Evolutionary conservation across 805 yeast species (phyloP).

Genomic region (Cyberlindnera mrakii): DNA sequence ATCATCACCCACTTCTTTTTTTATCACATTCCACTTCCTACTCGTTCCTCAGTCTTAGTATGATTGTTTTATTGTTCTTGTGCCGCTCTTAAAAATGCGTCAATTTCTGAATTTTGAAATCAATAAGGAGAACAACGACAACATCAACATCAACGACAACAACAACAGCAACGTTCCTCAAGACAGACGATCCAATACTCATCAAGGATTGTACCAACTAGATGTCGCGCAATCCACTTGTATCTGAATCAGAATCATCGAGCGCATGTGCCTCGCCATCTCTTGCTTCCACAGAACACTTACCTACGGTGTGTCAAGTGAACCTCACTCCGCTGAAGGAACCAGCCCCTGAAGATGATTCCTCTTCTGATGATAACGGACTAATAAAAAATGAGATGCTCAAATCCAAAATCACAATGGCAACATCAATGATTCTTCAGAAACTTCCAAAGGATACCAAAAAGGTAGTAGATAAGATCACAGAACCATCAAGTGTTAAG

Average conservation of each 20-base stretch:
- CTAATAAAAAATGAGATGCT: conserved; percentile 18
- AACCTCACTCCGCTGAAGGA: conserved; percentile 1
- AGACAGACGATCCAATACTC: too few species aligned
- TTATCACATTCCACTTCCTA: too few species aligned
- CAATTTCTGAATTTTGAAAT: too few species aligned
- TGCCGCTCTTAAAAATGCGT: background rate
- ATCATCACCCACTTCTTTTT: too few species aligned
- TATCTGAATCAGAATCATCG: conserved; percentile 22
- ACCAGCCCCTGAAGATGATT: background rate
- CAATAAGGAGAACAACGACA: too few species aligned
- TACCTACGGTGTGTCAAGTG: background rate
- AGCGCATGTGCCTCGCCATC: conserved; percentile 13
- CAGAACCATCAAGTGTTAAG: conserved; percentile 9
- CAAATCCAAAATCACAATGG: conserved; percentile 16
- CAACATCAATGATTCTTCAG: conserved; percentile 19
- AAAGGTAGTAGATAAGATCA: conserved; percentile 9
- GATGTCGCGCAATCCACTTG: conserved; percentile 13
- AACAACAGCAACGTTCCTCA: too few species aligned
- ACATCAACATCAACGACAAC: background rate
- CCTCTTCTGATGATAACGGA: background rate
- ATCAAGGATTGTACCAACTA: too few species aligned
- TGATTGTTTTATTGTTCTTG: background rate
- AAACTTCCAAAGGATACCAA: conserved; percentile 17
- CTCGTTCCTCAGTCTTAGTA: too few species aligned
- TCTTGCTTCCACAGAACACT: background rate